Conservation (phyloP, 768 basidiomycete species). For the Phlegmacium glaucopus region DNA sequence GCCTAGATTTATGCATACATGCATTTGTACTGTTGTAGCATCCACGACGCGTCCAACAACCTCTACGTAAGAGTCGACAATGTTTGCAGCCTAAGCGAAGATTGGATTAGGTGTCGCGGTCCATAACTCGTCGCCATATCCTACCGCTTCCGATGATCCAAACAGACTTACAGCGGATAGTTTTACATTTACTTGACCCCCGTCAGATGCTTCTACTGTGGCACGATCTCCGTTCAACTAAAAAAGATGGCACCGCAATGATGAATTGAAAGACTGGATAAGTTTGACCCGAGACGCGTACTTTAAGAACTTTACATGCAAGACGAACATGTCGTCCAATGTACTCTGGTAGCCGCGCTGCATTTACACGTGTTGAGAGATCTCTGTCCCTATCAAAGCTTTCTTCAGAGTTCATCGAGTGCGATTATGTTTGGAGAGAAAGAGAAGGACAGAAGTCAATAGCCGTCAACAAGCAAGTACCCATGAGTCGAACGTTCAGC, state of each 20-base stretch:
- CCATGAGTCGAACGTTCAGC: too few species aligned
- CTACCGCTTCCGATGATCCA: neutral
- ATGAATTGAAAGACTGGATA: too few species aligned
- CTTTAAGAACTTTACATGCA: constrained; percentile 51
- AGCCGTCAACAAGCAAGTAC: too few species aligned
- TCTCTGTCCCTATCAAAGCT: constrained; percentile 10
- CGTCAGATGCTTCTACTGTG: constrained; percentile 65
- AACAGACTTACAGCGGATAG: constrained; percentile 35
- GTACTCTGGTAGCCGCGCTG: constrained; percentile 50
- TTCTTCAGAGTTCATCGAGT: constrained; percentile 13
- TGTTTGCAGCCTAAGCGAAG: constrained; percentile 33
- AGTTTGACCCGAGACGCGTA: neutral
- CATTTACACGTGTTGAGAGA: constrained; percentile 56
- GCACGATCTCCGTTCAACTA: constrained; percentile 44
- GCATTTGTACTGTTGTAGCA: constrained; percentile 53
- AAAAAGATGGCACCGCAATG: neutral
- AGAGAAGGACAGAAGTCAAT: too few species aligned
- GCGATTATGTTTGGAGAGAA: too few species aligned
- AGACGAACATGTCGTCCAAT: constrained; percentile 55
- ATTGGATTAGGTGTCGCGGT: neutral
- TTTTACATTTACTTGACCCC: constrained; percentile 52
- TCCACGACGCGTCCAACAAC: constrained; percentile 60
- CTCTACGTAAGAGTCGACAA: constrained; percentile 59
- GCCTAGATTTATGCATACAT: constrained; percentile 55
- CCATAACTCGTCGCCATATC: too few species aligned